Conservation (phyloP, 2,329 filamentous ascomycete genomes). For the Chaetomium strumarium region DNA sequence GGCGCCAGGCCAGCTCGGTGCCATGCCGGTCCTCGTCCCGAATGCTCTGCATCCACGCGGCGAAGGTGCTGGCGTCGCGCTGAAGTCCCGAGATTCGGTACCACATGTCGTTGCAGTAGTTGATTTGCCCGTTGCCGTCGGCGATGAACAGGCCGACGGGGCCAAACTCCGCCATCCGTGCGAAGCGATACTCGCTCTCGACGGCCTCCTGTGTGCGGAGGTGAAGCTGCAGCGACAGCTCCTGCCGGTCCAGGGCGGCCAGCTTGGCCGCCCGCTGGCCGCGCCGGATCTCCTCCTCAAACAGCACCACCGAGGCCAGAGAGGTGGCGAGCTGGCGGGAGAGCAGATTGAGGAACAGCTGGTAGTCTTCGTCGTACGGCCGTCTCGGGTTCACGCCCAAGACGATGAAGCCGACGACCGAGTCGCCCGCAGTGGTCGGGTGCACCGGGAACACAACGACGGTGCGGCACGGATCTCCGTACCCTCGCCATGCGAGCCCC, state of each 20-base stretch:
- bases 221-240: constrained; percentile 69
- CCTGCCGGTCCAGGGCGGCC: constrained; percentile 69
- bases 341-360: constrained; percentile 68
- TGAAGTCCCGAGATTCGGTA: constrained; percentile 64
- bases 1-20: constrained; percentile 57
- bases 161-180: constrained; percentile 76
- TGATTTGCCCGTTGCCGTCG: constrained; percentile 63
- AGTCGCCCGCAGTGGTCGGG: constrained; percentile 64
- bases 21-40: constrained; percentile 57
- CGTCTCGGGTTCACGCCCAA: constrained; percentile 72
- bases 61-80: constrained; percentile 50
- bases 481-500: constrained; percentile 64
- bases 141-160: constrained; percentile 83
- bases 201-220: constrained; percentile 56
- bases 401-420: constrained; percentile 70
- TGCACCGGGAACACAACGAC: constrained; percentile 75
- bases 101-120: constrained; percentile 78
- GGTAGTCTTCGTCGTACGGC: constrained; percentile 76
- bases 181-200: constrained; percentile 72
- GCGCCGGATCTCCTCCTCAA: constrained; percentile 74
- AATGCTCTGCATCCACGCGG: constrained; percentile 68
- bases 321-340: constrained; percentile 73
- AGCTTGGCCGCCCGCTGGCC: constrained; percentile 68
- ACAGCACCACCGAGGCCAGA: constrained; percentile 73
- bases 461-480: constrained; percentile 62